Evolutionary conservation across 108 stramenopile species (phyloP).

Genomic region (Seminavis robusta): DNA sequence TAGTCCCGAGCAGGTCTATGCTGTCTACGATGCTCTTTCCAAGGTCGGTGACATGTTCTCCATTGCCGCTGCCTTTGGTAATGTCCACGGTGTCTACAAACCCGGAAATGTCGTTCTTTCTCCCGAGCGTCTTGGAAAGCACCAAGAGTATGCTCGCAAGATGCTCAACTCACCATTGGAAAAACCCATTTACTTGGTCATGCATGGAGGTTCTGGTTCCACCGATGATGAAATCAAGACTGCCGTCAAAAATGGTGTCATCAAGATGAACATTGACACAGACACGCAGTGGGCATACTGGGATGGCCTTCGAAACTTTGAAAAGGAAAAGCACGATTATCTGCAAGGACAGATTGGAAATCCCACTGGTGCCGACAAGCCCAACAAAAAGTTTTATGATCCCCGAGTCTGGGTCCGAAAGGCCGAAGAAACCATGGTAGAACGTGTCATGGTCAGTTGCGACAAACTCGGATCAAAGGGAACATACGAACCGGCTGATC

Average conservation of each 20-base stretch:
- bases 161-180: constrained; percentile 51
- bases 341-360: constrained; percentile 97
- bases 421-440: constrained; percentile 92
- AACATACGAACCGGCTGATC: constrained; percentile 49
- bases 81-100: constrained; percentile 98
- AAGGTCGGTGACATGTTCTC: constrained; percentile 88
- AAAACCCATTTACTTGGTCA: constrained; percentile 92
- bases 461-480: constrained; percentile 79
- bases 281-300: constrained; percentile 98
- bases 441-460: constrained; percentile 72
- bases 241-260: constrained; percentile 84
- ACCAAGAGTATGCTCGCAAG: constrained; percentile 87
- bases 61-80: constrained; percentile 96
- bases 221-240: constrained; percentile 89
- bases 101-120: constrained; percentile 92
- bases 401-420: constrained; percentile 95
- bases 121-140: constrained; percentile 79
- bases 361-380: constrained; percentile 92
- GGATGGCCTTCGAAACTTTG: constrained; percentile 86
- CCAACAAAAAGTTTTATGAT: constrained; percentile 99
- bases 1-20: constrained; percentile 90
- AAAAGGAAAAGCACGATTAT: constrained; percentile 74
- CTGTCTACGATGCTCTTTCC: constrained; percentile 87
- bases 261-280: constrained; percentile 99
- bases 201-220: constrained; percentile 98